Conservation (phyloP, 1,284 basidiomycete species). For the Erythrobasidium hasegawianum region DNA sequence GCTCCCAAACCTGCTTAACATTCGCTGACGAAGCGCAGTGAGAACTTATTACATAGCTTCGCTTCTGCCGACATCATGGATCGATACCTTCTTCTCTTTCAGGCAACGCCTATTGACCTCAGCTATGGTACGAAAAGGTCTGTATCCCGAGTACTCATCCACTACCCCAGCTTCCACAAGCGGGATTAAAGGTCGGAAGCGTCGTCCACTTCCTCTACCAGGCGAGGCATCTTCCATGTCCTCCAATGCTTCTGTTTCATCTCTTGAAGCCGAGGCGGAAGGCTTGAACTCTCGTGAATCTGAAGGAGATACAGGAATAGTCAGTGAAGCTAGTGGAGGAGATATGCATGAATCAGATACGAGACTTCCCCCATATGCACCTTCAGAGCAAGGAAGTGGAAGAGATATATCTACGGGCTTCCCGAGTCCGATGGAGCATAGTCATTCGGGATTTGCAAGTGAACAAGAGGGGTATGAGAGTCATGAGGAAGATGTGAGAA, state of each 20-base stretch:
- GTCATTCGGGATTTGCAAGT: no score
- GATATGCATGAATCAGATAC: slow-evolving; percentile 6
- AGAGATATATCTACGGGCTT: no score
- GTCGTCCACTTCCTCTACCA: slow-evolving; percentile 20
- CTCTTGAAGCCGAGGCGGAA: background rate
- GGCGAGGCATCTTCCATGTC: slow-evolving; percentile 3
- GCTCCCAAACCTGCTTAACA: background rate
- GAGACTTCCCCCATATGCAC: slow-evolving; percentile 20
- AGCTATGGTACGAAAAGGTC: background rate
- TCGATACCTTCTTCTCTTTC: slow-evolving; percentile 28
- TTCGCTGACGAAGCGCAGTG: slow-evolving; percentile 9
- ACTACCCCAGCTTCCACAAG: background rate
- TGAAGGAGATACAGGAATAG: background rate
- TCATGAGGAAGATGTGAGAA: no score
- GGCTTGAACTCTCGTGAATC: background rate
- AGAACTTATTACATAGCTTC: slow-evolving; percentile 28
- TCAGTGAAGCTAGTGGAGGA: background rate
- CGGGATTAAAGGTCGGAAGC: background rate
- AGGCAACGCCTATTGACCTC: slow-evolving; percentile 13
- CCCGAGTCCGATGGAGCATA: no score
- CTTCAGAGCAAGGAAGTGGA: background rate
- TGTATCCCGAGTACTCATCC: background rate
- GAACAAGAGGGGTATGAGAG: no score
- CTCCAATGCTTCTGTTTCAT: background rate
- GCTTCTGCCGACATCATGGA: slow-evolving; percentile 15